phyloP scores from a whole-genome alignment of 768 basidiomycete genomes.

The Amanita rubescens region DNA sequence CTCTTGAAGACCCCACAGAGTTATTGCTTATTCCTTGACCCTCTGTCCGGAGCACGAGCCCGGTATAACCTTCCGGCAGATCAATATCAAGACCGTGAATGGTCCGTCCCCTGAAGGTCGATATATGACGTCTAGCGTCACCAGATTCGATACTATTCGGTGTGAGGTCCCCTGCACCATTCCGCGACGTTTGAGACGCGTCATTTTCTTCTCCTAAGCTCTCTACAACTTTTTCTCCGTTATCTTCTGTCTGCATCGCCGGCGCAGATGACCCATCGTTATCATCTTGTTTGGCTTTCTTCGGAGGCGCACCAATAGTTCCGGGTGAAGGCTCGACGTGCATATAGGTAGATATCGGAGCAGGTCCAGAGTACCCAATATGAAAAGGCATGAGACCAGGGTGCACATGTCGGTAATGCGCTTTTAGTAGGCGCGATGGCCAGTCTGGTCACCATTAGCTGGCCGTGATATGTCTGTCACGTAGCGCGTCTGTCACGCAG shows the following conservation, averaged over 20 bases:
- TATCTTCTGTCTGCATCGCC: not conserved
- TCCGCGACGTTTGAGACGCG: constrained; percentile 1
- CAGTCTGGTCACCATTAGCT: not conserved
- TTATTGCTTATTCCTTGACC: constrained; percentile 11
- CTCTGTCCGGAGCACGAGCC: constrained; percentile 47
- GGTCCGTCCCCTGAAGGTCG: constrained; percentile 70
- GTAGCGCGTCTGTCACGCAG: no score
- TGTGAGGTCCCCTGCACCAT: constrained; percentile 2
- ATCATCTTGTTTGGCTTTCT: not conserved
- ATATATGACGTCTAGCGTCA: constrained; percentile 36
- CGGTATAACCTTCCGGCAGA: constrained; percentile 61
- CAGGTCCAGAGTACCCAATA: constrained; percentile 61
- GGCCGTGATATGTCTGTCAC: no score
- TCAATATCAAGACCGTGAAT: constrained; percentile 59
- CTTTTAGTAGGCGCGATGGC: not conserved
- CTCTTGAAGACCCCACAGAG: constrained; percentile 1
- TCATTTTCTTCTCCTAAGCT: not conserved
- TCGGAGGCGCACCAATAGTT: constrained; percentile 20
- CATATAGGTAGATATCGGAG: constrained; percentile 71
- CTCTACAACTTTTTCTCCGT: not conserved
- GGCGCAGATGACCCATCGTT: not conserved
- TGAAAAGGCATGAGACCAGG: constrained; percentile 83
- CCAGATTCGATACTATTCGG: constrained; percentile 2
- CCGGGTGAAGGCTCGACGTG: constrained; percentile 39
- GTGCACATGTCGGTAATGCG: constrained; percentile 36